phyloP scores from a whole-genome alignment of 1,284 basidiomycete genomes.

The Melampsora larici-populina region DNA sequence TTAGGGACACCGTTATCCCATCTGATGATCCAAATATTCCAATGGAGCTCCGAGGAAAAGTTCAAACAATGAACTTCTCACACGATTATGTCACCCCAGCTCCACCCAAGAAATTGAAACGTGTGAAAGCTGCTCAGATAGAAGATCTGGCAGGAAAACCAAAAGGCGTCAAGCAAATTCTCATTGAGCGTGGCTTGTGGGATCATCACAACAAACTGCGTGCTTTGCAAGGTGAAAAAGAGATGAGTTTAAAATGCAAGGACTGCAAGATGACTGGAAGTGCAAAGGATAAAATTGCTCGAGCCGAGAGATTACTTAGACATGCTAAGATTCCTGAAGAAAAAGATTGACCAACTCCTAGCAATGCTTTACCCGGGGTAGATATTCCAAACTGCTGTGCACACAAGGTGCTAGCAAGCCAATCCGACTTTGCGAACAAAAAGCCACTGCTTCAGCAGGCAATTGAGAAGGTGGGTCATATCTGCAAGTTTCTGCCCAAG shows the following conservation, averaged over 20 bases:
- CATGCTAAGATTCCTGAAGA: background rate
- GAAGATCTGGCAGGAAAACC: background rate
- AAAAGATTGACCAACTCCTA: background rate
- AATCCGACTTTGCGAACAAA: conserved; percentile 1
- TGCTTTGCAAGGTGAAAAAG: background rate
- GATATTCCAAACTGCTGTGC: background rate
- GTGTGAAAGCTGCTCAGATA: background rate
- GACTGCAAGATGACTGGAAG: background rate
- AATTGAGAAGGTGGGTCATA: background rate
- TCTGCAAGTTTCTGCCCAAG: no score
- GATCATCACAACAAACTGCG: background rate
- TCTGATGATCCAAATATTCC: no score
- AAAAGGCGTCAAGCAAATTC: background rate
- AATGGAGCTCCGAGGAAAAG: background rate
- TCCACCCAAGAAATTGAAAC: background rate
- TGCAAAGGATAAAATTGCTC: background rate
- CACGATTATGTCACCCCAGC: no score
- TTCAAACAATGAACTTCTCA: no score
- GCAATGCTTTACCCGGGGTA: background rate
- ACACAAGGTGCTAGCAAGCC: background rate
- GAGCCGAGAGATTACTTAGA: background rate
- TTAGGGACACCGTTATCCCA: no score
- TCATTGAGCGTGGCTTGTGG: background rate
- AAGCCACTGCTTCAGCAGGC: background rate
- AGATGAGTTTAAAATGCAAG: background rate